Percentiles rank a stretch among this genome's conserved stretches.
Evolutionary conservation across 1,284 basidiomycete species (phyloP).

Genomic region (Malassezia psittaci): DNA sequence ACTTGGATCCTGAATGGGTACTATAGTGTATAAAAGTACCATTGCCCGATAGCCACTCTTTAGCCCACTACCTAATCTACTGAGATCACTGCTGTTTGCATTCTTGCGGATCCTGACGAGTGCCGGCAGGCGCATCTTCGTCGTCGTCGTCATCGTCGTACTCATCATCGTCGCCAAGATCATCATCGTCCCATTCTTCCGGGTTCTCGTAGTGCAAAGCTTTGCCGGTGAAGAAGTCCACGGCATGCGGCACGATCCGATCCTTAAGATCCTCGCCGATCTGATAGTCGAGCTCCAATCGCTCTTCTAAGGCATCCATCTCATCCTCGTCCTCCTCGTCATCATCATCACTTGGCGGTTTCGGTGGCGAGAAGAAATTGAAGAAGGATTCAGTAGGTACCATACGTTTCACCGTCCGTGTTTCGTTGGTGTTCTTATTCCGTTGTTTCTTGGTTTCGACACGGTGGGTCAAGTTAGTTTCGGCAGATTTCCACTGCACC

Average conservation of each 20-base stretch:
- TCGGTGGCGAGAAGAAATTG: slow-evolving; percentile 47
- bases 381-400: slow-evolving; percentile 47
- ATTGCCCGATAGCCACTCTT: too few relatives aligned
- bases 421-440: slow-evolving; percentile 61
- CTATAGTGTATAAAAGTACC: background rate
- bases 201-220: slow-evolving; percentile 73
- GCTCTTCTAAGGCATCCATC: slow-evolving; percentile 58
- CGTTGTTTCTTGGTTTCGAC: slow-evolving; percentile 98
- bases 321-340: slow-evolving; percentile 31
- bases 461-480: slow-evolving; percentile 92
- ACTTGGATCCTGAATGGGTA: background rate
- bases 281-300: slow-evolving; percentile 93
- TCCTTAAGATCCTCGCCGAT: slow-evolving; percentile 98
- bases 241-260: slow-evolving; percentile 84
- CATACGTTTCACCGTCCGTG: slow-evolving; percentile 45
- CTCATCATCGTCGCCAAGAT: slow-evolving; percentile 50
- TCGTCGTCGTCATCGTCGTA: slow-evolving; percentile 48
- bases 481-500: slow-evolving; percentile 87
- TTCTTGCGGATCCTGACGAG: slow-evolving; percentile 37
- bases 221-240: slow-evolving; percentile 83
- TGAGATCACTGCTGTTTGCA: slow-evolving; percentile 38
- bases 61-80: too few relatives aligned
- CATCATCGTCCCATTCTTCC: slow-evolving; percentile 53
- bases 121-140: slow-evolving; percentile 30
- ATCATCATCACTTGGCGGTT: slow-evolving; percentile 40